Percentiles rank a stretch among this genome's conserved stretches.
Evolutionary conservation across 164 flowering plant species (phyloP).

Genomic region (Berberis vulgaris): DNA sequence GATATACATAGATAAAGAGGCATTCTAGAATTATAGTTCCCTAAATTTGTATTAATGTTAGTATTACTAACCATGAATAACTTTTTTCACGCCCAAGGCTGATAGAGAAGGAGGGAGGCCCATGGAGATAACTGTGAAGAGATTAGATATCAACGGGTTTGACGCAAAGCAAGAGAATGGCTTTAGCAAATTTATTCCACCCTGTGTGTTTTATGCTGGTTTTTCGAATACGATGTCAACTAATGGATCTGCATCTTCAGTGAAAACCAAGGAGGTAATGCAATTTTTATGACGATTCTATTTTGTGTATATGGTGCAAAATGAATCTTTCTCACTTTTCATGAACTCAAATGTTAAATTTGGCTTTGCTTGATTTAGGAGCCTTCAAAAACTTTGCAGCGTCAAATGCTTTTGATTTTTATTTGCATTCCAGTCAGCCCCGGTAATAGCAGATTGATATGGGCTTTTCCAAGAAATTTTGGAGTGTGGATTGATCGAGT

Average conservation of each 20-base stretch:
- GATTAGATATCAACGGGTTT: constrained; percentile 48
- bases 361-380: constrained; percentile 20
- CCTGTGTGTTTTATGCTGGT: constrained; percentile 43
- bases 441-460: constrained; percentile 79
- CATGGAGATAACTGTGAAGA: constrained; percentile 38
- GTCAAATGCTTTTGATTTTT: constrained; percentile 40
- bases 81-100: constrained; percentile 35
- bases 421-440: constrained; percentile 84
- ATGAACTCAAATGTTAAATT: neutral
- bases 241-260: constrained; percentile 26
- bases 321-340: neutral
- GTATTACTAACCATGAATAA: constrained; percentile 7
- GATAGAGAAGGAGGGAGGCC: constrained; percentile 90
- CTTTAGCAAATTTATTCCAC: constrained; percentile 39
- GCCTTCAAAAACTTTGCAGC: constrained; percentile 11
- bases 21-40: neutral
- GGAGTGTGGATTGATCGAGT: constrained; percentile 54
- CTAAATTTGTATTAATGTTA: neutral
- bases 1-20: neutral
- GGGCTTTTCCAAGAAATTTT: constrained; percentile 73
- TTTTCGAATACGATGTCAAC: constrained; percentile 10
- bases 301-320: neutral
- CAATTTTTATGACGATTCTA: neutral
- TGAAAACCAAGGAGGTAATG: constrained; percentile 26
- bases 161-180: constrained; percentile 36